Base-by-base conservation (phyloP, 345 rosid species). In the Gossypium turneri region DNA sequence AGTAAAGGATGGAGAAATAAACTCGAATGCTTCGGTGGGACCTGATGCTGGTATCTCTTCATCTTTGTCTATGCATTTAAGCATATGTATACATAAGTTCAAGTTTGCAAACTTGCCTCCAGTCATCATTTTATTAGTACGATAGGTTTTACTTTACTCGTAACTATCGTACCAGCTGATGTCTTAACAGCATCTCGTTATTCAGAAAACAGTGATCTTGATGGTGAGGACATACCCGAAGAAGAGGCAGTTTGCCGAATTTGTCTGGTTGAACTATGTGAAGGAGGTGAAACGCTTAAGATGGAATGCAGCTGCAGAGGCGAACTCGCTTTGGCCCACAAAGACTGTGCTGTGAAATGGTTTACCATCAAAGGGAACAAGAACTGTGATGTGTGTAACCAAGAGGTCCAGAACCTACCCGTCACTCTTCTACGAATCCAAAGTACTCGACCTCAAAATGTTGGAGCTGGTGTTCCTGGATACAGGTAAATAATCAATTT, bases 281-380 rank as follows among this genome's bases (percentile, higher is more conserved):
- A 94, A 91, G 97, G 95, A 41, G 98, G 98, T 3, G 97, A 94
- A 83, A 94, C 98, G 12, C 81, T 94, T 34, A 90, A 92, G 89
- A 90, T 94, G 95, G 98, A 94, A 78, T 94, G 97, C 87, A 94
- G 97, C 82, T 94, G 98, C 88, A 94, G 91, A 90, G 98, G 98
- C 0, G 97, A 94, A 77, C 97, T 94, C 45, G 97, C 98, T 78
- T 82, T 94, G 73, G 98, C 97, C 12, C 98, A 92, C 81, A 86
- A 84, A 83, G 97, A 91, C 53, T 94, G 98, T 81, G 97, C 97
- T 60, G 79, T 92, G 17, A 94, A 94, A 84, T 94, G 98, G 98
- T 94, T 92, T 69, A 90, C 90, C 64, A 92, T 91, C 79, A 94
- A 92, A 82, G 98, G 98, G 48, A 94, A 89, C 88, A 92, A 90